Evolutionary conservation across 2,329 filamentous ascomycete species (phyloP).

Genomic region (Triangularia setosa): DNA sequence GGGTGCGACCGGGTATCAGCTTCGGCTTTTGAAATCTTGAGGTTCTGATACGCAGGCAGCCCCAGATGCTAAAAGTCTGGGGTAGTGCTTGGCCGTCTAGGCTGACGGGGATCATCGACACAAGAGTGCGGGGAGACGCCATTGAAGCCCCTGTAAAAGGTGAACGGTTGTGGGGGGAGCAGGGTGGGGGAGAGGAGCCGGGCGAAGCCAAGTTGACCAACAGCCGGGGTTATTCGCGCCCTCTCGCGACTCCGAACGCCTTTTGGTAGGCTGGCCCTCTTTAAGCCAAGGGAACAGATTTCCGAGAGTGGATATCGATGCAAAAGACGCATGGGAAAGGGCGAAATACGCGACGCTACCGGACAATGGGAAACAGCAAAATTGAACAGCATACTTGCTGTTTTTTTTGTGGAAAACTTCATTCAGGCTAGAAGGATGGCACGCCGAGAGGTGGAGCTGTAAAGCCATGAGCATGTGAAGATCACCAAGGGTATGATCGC

Average conservation of each 20-base stretch:
- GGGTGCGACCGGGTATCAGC: neutral
- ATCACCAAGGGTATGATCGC: neutral
- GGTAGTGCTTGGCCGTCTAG: conserved; percentile 6
- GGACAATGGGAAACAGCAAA: neutral
- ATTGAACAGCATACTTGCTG: neutral
- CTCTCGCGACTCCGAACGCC: conserved; percentile 20
- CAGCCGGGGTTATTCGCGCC: conserved; percentile 6
- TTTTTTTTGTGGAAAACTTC: neutral
- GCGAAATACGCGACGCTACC: neutral
- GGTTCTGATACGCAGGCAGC: conserved; percentile 8
- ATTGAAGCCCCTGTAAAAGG: neutral
- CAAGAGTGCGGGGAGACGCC: conserved; percentile 15
- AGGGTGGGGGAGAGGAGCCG: neutral
- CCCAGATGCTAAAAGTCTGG: conserved; percentile 7
- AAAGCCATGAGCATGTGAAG: neutral
- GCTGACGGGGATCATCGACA: conserved; percentile 2
- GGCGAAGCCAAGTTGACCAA: neutral
- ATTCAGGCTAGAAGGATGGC: neutral
- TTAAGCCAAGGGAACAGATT: conserved; percentile 3
- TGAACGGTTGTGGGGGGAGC: neutral
- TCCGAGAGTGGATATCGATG: conserved; percentile 3
- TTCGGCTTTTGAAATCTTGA: conserved; percentile 13
- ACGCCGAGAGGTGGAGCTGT: neutral
- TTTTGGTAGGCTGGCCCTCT: neutral
- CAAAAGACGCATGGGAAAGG: neutral